phyloP scores from a whole-genome alignment of 1,284 basidiomycete species.

The Schizophyllum commune region DNA sequence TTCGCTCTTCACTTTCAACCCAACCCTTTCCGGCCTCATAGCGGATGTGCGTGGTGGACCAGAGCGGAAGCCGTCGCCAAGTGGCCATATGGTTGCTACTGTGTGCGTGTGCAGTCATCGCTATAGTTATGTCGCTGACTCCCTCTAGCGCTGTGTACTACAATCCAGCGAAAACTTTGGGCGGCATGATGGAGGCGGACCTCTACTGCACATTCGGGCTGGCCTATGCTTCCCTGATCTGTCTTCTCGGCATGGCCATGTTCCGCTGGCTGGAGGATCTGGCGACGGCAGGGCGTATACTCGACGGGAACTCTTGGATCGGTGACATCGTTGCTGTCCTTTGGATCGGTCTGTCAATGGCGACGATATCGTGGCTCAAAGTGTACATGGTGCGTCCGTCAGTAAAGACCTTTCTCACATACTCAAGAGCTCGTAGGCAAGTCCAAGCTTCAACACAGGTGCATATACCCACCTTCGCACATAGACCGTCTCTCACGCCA shows the following conservation, averaged over 20 bases:
- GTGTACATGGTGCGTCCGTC: constrained; percentile 62
- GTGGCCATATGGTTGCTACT: constrained; percentile 88
- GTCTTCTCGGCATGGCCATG: constrained; percentile 66
- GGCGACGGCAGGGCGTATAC: constrained; percentile 16
- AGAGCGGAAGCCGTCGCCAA: constrained; percentile 51
- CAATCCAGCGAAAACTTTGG: constrained; percentile 81
- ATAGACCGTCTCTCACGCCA: neutral
- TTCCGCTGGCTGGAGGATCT: constrained; percentile 72
- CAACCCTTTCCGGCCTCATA: constrained; percentile 57
- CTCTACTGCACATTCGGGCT: constrained; percentile 70
- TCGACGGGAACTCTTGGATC: constrained; percentile 54
- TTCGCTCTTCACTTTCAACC: constrained; percentile 89
- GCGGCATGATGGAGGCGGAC: constrained; percentile 88
- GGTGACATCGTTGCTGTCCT: constrained; percentile 62
- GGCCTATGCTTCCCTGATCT: constrained; percentile 67
- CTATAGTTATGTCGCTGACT: constrained; percentile 4
- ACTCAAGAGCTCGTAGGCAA: constrained; percentile 31
- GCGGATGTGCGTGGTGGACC: constrained; percentile 48
- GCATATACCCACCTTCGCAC: constrained; percentile 14
- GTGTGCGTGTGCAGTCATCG: constrained; percentile 41
- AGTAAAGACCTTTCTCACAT: neutral
- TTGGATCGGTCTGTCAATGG: constrained; percentile 83
- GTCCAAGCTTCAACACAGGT: constrained; percentile 90
- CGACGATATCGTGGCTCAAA: constrained; percentile 79
- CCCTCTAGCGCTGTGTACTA: constrained; percentile 65